These are phyloP conservation scores for Willaertia magna DNA, from an alignment of 208 protist species.

Conservation along the genomic window DNA sequence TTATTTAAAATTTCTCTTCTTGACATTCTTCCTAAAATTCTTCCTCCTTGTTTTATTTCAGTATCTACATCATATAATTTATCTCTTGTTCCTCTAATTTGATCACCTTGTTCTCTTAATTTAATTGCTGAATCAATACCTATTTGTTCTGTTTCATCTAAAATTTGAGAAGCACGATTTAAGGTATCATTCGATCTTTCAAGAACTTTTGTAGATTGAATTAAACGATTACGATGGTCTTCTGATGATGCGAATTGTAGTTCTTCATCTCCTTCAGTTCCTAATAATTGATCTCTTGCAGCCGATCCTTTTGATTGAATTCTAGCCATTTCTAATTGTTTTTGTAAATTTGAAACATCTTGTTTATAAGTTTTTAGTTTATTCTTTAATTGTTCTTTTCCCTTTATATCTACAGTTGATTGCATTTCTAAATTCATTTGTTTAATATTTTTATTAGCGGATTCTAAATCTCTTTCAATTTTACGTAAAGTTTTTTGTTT, in stretches of 20 bases:
- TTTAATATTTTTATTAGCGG: background rate
- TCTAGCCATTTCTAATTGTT: background rate
- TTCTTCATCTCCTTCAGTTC: background rate
- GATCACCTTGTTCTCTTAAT: background rate
- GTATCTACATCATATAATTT: background rate
- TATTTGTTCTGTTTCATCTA: background rate
- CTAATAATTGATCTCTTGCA: background rate
- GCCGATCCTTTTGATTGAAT: background rate
- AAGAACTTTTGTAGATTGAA: background rate
- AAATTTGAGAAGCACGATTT: background rate
- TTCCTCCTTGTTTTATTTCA: background rate
- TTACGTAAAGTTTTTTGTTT: background rate
- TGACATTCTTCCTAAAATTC: background rate
- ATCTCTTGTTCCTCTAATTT: background rate
- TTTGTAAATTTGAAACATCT: background rate
- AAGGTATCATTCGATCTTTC: background rate
- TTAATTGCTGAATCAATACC: background rate
- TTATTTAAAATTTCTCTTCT: background rate
- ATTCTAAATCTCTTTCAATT: background rate
- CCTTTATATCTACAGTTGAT: background rate
- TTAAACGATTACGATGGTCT: background rate
- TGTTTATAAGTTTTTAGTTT: background rate
- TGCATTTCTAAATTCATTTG: background rate
- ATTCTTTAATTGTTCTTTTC: background rate
- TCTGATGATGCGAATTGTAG: background rate